Base-by-base conservation (phyloP, 805 yeast genomes). In the Soucietia sequanensis region DNA sequence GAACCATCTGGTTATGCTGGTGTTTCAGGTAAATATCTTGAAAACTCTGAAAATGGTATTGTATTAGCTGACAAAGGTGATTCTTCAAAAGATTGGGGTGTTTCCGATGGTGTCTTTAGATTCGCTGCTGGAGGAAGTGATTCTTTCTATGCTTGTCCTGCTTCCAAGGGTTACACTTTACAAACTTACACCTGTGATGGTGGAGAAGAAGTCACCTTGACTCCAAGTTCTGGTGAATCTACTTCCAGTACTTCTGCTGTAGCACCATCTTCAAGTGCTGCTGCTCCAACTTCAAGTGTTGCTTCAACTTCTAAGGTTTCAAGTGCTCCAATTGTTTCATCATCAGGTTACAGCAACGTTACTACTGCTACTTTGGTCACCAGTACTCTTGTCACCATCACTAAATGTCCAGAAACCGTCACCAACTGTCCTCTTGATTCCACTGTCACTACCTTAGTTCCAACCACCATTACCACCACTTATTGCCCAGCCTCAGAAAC, bases 1-100 rank as follows among this genome's bases (percentile, higher is more conserved):
- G 58, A 56, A 33, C 66, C 68, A 23, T 39, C 52, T 31, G 67
- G 67, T 9, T 58, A 44, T 47, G 40, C 52, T 15, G 26, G 39
- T n/a, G 46, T 47, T 33, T 42, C 37, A 25, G 62, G 54, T 26
- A 24, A 47, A 25, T 44, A 46, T 35, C 42, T 57, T n/a, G 23
- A 36, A 15, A 30, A 44, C 20, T 31, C 38, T 26, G 41, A 46
- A 1, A 39, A 37, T 2, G 57, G 58, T 31, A 36, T 53, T 16
- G 22, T 13, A 13, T 38, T 46, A 21, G 37, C 46, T 14, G 37
- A 34, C 31, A 10, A 44, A 32, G 34, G 32, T 31, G 41, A 46
- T 13, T 56, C 54, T 24, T 48, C 61, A 20, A 50, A 46, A 35
- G 54, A 44, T 35, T 60, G 46, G 29, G 65, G 68, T 38, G 31